Base-by-base conservation (phyloP, 2,329 filamentous ascomycete genomes). In the Emmonsiellopsis sp. region DNA sequence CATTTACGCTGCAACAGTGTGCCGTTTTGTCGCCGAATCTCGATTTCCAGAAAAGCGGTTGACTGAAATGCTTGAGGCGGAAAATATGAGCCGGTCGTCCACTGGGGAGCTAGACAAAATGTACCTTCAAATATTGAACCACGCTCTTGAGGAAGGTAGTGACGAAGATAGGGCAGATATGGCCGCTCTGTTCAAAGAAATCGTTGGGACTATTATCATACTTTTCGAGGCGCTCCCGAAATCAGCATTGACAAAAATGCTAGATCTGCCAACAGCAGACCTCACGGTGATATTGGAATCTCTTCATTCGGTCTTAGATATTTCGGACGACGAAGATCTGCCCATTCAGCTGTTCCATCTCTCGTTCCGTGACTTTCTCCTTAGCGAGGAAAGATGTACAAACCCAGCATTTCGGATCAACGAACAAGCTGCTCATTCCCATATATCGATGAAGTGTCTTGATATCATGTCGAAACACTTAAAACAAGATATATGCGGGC, bases 291-390 rank as follows among this genome's bases (percentile, higher is more conserved):
- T 49, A 33, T 51, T 64, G 33, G 51, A 52, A 17, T 43, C 37
- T 9, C 50, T 65, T 11, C 57, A 63, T 51, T 62, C 63, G 0
- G 60, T 65, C 17, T 49, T 65, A 14, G 53, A 55, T 47, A 43
- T 65, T 39, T 57, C 61, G 2, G 32, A 36, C 9, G 53, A 59
- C 14, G 27, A 42, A 13, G 13, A 52, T 34, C n/a, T n/a, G 6
- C 60, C 61, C 27, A 51, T 66, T 17, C 49, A 58, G 40, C 45
- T 60, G 17, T 54, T 64, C 8, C 63, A 65, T 52, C 37, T 57
- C n/a, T 65, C 63, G 6, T 65, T 65, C 53, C 55, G 57, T 5
- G 63, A 64, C 37, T 65, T 62, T 49, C 57, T 65, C 13, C 44
- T 65, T 21, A 54, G 59, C 36, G 46, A 32, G 14, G n/a, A 42